phyloP scores from a whole-genome alignment of 2,329 filamentous ascomycete species.

The Ploettnerulaceae sp. region DNA sequence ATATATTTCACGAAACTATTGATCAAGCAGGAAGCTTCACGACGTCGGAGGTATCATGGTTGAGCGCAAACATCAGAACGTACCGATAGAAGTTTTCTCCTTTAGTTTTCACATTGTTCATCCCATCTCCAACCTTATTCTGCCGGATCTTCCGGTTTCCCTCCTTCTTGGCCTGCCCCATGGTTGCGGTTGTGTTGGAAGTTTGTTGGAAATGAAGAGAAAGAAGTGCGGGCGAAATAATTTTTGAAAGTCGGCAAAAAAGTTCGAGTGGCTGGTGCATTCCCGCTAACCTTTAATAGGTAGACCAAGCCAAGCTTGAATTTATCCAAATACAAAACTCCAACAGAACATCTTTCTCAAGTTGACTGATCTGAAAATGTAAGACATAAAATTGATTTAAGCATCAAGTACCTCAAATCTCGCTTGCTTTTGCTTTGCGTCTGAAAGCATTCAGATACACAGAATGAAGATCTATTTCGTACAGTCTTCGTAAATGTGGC shows the following conservation, averaged over 20 bases:
- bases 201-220: conserved; percentile 23
- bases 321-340: neutral
- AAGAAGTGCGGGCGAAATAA: conserved; percentile 19
- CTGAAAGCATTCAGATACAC: too few species aligned
- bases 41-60: too few species aligned
- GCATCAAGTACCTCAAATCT: too few species aligned
- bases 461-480: too few species aligned
- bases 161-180: conserved; percentile 94
- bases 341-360: too few species aligned
- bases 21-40: too few species aligned
- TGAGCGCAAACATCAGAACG: conserved; percentile 25
- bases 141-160: conserved; percentile 74
- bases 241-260: conserved; percentile 17
- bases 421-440: too few species aligned
- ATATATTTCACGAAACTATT: too few species aligned
- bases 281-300: conserved; percentile 1
- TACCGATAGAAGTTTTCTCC: conserved; percentile 98
- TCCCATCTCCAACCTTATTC: conserved; percentile 79
- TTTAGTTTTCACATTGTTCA: conserved; percentile 87
- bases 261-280: conserved; percentile 23
- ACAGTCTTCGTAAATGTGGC: conserved; percentile 19
- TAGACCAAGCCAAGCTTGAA: neutral
- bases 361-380: too few species aligned
- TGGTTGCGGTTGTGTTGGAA: conserved; percentile 38
- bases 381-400: too few species aligned